Percentiles rank a stretch among this genome's conserved stretches.
These are phyloP conservation scores for Acorus gramineus DNA, from an alignment of 106 monocot species.

Conservation along the genomic window DNA sequence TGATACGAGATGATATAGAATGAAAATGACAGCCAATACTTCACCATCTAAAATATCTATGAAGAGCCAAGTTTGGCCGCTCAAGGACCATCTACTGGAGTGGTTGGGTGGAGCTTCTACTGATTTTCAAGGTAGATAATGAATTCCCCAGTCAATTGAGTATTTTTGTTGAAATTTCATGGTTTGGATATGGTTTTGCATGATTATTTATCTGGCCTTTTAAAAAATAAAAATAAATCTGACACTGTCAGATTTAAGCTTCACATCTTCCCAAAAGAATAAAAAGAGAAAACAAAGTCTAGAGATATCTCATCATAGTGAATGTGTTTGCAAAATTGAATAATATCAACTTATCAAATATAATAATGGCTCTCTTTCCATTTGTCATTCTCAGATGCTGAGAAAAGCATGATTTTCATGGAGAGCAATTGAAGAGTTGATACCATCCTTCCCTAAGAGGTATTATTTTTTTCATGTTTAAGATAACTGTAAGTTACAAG, in stretches of 20 bases:
- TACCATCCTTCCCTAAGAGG: slow-evolving; percentile 54
- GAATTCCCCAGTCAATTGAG: background rate
- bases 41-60: slow-evolving; percentile 35
- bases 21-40: slow-evolving; percentile 8
- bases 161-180: background rate
- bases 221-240: background rate
- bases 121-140: slow-evolving; percentile 19
- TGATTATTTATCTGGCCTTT: background rate
- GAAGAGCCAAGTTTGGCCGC: slow-evolving; percentile 67
- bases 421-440: slow-evolving; percentile 19
- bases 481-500: no score
- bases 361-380: background rate
- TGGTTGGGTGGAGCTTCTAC: slow-evolving; percentile 20
- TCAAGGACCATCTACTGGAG: slow-evolving; percentile 31
- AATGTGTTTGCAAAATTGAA: no score
- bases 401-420: background rate
- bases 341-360: background rate
- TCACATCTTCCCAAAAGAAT: no score
- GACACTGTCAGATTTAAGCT: background rate
- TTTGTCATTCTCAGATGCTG: slow-evolving; percentile 7
- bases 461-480: slow-evolving; percentile 3
- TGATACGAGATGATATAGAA: background rate
- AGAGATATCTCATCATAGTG: no score
- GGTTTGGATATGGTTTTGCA: background rate
- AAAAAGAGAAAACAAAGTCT: no score